Evolutionary conservation across 331 rosid genomes (phyloP), one percentile per base, ranked within the genome.

Genomic region (Acacia concinna): DNA sequence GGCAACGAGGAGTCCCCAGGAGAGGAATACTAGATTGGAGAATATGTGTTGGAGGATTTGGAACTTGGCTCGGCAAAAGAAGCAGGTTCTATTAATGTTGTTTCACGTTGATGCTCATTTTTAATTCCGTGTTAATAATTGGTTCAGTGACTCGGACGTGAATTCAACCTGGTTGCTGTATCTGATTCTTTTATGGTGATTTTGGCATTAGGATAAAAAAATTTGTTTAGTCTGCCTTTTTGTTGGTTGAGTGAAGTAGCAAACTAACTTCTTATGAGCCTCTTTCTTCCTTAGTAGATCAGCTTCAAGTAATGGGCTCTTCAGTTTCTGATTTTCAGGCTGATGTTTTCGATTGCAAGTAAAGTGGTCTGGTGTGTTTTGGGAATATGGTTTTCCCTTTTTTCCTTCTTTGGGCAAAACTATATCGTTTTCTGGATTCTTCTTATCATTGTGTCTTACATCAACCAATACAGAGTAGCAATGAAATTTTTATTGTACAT

Each of bases 41-140:
- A 95, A 95, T 82, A 87, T 95, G 94, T 93, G 99, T 66, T 95
- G 99, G 99, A 89, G 99, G 86, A 96, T 96, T 86, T 96, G 99
- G 99, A 96, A 96, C 82, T 90, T 96, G 68, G 98, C 99, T 85
- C 93, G 98, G 67, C 97, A 96, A 88, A 96, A 91, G 89, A 96
- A 93, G 87, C 99, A 96, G 97, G 97, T 94, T 78, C 30, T 0
- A 1, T 37, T 73, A 2, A 18, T 69, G 73, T 40, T 40, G 18
- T 68, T 40, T 41, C 51, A 43, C 28, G 8, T 66, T 1, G 4
- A 1, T 20, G 44, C 23, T 69, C 74, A 69, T 69, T 38, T 69
- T 10, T 43, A 2, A 20, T 71, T 63, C 15, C 14, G 11, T 38
- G 4, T 1, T 17, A 2, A 64, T 81, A 20, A 21, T 25, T 57